Conservation (phyloP, 225 moss, liverwort and hornwort genomes). For the Antitrichia curtipendula region DNA sequence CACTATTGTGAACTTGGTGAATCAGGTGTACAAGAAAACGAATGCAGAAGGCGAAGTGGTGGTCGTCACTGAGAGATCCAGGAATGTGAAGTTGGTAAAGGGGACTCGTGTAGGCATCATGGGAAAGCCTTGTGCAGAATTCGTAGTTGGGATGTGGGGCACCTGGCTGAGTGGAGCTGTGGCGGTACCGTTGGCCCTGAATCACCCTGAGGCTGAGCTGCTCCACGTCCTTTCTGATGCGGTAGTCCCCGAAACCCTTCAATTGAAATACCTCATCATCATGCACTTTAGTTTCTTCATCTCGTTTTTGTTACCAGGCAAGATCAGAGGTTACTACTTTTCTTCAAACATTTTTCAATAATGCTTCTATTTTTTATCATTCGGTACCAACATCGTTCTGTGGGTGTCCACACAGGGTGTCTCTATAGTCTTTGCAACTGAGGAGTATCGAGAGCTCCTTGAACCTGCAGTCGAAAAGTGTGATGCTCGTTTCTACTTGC, state of each 20-base stretch:
- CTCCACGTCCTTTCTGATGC: slow-evolving; percentile 84
- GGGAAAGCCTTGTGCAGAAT: slow-evolving; percentile 75
- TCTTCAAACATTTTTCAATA: background rate
- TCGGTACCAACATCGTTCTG: background rate
- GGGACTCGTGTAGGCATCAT: slow-evolving; percentile 74
- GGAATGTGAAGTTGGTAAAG: background rate
- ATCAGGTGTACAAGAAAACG: slow-evolving; percentile 32
- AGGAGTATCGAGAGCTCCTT: slow-evolving; percentile 55
- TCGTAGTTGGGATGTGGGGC: slow-evolving; percentile 79
- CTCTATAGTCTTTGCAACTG: slow-evolving; percentile 68
- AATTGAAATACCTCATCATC: background rate
- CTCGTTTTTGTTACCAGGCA: background rate
- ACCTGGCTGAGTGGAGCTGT: slow-evolving; percentile 86
- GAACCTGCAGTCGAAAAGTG: slow-evolving; percentile 48
- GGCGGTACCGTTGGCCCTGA: slow-evolving; percentile 82
- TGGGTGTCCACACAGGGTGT: slow-evolving; percentile 31
- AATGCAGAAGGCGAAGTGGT: slow-evolving; percentile 22
- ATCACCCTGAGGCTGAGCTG: slow-evolving; percentile 79
- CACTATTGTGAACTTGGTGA: background rate
- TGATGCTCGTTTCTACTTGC: slow-evolving; percentile 40
- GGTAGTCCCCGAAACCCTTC: slow-evolving; percentile 10
- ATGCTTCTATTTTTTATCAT: background rate
- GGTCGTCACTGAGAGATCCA: slow-evolving; percentile 22
- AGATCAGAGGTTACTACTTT: background rate
- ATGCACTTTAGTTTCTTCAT: background rate